These are phyloP conservation scores for Hypocreales sp. DNA, from an alignment of 2,329 filamentous ascomycete genomes.

Conservation along the genomic window DNA sequence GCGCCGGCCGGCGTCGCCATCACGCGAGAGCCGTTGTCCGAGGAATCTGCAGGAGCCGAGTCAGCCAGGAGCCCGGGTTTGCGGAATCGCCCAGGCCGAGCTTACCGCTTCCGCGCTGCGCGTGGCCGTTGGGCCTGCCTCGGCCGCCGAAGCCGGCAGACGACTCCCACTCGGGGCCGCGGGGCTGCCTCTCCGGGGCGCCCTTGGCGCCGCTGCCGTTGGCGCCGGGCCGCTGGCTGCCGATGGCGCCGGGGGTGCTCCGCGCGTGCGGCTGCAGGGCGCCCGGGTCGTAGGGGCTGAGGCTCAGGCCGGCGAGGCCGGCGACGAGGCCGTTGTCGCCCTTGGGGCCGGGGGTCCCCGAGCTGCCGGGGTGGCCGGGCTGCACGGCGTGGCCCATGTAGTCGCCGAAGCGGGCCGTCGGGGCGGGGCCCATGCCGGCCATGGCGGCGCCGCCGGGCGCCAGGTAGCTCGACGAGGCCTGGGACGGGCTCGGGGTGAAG, in stretches of 20 bases:
- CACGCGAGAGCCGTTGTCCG: slow-evolving; percentile 24
- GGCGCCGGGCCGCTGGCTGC: slow-evolving; percentile 44
- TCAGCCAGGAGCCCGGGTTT: slow-evolving; percentile 4
- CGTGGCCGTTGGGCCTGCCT: slow-evolving; percentile 42
- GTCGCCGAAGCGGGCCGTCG: slow-evolving; percentile 27
- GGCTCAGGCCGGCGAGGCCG: slow-evolving; percentile 32
- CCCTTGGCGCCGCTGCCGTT: slow-evolving; percentile 26
- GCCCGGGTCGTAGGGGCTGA: slow-evolving; percentile 34
- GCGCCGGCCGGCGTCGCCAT: slow-evolving; percentile 17
- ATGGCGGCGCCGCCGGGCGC: slow-evolving; percentile 24
- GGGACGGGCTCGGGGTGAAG: slow-evolving; percentile 88
- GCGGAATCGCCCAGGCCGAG: slow-evolving; percentile 4
- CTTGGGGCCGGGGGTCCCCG: slow-evolving; percentile 22
- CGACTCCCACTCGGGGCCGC: slow-evolving; percentile 46
- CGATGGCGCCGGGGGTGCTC: slow-evolving; percentile 44
- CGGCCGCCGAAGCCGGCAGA: slow-evolving; percentile 36
- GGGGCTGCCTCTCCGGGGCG: slow-evolving; percentile 46
- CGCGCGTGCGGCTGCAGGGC: slow-evolving; percentile 20
- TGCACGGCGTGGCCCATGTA: slow-evolving; percentile 25
- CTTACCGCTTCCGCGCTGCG: slow-evolving; percentile 45
- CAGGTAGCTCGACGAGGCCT: slow-evolving; percentile 63
- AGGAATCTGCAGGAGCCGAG: slow-evolving; percentile 19
- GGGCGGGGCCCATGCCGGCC: slow-evolving; percentile 33
- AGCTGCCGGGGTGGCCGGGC: slow-evolving; percentile 16
- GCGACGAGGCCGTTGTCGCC: slow-evolving; percentile 26